These are phyloP conservation scores for Pythium utonaiense DNA, from an alignment of 352 stramenopile species.

Conservation along the genomic window DNA sequence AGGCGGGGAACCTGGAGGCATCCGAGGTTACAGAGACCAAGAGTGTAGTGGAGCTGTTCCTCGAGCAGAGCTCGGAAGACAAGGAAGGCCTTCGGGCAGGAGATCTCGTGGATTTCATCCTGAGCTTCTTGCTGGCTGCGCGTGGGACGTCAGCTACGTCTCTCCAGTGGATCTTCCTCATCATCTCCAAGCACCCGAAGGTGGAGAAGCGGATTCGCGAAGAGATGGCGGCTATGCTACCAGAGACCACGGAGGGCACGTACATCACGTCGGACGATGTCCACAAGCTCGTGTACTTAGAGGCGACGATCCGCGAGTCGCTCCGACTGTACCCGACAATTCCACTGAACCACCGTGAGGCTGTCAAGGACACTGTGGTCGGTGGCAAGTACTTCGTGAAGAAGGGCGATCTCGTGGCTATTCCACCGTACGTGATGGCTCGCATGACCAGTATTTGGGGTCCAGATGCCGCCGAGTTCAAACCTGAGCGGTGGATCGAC, in stretches of 20 bases:
- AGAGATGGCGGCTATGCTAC: constrained; percentile 37
- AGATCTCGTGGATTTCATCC: constrained; percentile 63
- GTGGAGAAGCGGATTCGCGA: constrained; percentile 41
- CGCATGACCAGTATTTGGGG: constrained; percentile 35
- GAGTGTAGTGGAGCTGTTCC: constrained; percentile 19
- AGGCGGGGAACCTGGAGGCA: not conserved
- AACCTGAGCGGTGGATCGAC: constrained; percentile 54
- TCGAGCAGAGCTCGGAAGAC: constrained; percentile 16
- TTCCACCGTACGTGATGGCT: constrained; percentile 34
- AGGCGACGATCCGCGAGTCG: constrained; percentile 54
- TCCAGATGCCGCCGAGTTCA: constrained; percentile 47
- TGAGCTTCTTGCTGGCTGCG: constrained; percentile 65
- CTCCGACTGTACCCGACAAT: constrained; percentile 62
- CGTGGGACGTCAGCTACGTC: constrained; percentile 69
- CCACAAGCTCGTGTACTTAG: constrained; percentile 49
- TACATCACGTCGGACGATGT: constrained; percentile 45
- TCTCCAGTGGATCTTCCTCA: constrained; percentile 71
- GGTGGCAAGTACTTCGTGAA: constrained; percentile 22
- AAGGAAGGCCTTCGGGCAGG: constrained; percentile 31
- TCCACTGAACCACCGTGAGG: constrained; percentile 51
- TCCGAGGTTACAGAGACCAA: not conserved
- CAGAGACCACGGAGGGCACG: constrained; percentile 23
- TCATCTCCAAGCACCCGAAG: constrained; percentile 56
- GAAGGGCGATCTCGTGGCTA: constrained; percentile 23
- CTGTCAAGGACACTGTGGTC: constrained; percentile 49